Evolutionary conservation across 1,139 yeast species (phyloP).

Genomic region (Protomyces arabidopsidicola): DNA sequence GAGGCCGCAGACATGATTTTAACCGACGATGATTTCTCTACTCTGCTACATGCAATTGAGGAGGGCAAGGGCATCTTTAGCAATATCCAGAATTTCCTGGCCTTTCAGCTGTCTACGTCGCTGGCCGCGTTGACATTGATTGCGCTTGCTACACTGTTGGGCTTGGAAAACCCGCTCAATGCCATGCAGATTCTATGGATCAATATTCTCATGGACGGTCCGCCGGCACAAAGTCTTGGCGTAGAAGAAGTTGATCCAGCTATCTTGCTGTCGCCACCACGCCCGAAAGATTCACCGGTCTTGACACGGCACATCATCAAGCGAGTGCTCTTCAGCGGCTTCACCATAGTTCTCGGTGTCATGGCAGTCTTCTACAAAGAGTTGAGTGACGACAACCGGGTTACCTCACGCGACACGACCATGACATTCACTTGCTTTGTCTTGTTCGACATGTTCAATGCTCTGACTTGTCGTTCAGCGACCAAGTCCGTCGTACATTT

Average conservation of each 20-base stretch:
- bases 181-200: slow-evolving; percentile 99
- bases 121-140: slow-evolving; percentile 89
- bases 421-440: slow-evolving; percentile 96
- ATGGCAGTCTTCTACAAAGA: slow-evolving; percentile 77
- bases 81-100: slow-evolving; percentile 87
- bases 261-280: slow-evolving; percentile 91
- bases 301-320: slow-evolving; percentile 62
- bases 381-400: slow-evolving; percentile 66
- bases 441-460: slow-evolving; percentile 91
- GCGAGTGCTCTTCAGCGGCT: slow-evolving; percentile 70
- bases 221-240: slow-evolving; percentile 96
- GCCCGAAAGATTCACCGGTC: slow-evolving; percentile 77
- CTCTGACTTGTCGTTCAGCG: slow-evolving; percentile 82
- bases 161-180: slow-evolving; percentile 90
- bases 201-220: slow-evolving; percentile 94
- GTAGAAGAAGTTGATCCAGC: slow-evolving; percentile 96
- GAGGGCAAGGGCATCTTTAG: slow-evolving; percentile 96
- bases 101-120: slow-evolving; percentile 91
- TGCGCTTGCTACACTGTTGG: slow-evolving; percentile 79
- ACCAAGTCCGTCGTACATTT: slow-evolving; percentile 74
- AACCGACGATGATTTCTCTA: slow-evolving; percentile 92
- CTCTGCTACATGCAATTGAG: slow-evolving; percentile 84
- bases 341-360: slow-evolving; percentile 69
- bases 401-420: slow-evolving; percentile 94
- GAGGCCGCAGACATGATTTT: slow-evolving; percentile 98